Evolutionary conservation across 2,329 filamentous ascomycete species (phyloP).

Genomic region (Aspergillus proliferans): DNA sequence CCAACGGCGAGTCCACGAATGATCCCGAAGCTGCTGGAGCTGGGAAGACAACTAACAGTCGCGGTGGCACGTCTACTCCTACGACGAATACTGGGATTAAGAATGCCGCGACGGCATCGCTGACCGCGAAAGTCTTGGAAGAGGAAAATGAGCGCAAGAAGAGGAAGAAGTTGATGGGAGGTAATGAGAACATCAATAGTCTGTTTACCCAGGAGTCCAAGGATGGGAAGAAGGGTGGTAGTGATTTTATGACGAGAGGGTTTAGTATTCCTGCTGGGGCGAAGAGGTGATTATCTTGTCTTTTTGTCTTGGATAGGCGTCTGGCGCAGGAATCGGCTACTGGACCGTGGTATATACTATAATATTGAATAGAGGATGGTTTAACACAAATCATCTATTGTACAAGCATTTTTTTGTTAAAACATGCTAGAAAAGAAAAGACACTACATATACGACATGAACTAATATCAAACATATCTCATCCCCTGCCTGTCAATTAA

Average conservation of each 20-base stretch:
- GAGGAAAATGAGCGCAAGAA: constrained; percentile 83
- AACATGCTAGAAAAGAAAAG: constrained; percentile 3
- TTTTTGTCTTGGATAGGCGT: constrained; percentile 1
- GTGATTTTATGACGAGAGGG: constrained; percentile 55
- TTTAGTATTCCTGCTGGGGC: constrained; percentile 46
- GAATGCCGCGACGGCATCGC: constrained; percentile 73
- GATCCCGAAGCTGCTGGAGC: constrained; percentile 25
- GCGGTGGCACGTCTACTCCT: constrained; percentile 27
- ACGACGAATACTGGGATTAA: constrained; percentile 61
- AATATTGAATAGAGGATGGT: background rate
- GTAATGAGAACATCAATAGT: constrained; percentile 51
- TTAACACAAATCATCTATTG: constrained; percentile 9
- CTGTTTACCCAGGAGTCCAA: constrained; percentile 45
- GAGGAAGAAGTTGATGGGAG: constrained; percentile 62
- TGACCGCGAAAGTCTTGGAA: constrained; percentile 79
- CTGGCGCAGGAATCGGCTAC: constrained; percentile 6
- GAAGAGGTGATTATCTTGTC: constrained; percentile 24
- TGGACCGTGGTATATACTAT: constrained; percentile 2
- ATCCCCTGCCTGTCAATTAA: constrained; percentile 5
- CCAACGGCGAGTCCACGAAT: constrained; percentile 28
- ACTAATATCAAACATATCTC: background rate
- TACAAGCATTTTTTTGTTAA: constrained; percentile 13
- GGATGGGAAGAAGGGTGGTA: constrained; percentile 39
- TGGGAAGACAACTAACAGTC: constrained; percentile 13
- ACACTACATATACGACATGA: background rate